Evolutionary conservation across 108 stramenopile species (phyloP).

Genomic region (Cylindrotheca fusiformis): DNA sequence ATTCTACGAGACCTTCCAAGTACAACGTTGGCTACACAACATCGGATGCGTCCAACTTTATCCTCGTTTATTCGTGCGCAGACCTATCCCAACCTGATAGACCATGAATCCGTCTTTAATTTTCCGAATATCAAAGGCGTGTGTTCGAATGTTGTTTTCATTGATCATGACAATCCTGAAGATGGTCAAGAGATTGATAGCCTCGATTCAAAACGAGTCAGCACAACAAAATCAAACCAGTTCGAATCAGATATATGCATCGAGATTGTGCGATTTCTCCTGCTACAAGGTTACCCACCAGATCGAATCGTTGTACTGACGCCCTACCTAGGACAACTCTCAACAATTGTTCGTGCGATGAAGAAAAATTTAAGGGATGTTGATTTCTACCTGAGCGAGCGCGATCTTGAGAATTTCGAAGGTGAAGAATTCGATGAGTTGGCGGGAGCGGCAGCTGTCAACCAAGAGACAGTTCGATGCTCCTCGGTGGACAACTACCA

Average conservation of each 20-base stretch:
- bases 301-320: conserved; percentile 40
- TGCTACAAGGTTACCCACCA: conserved; percentile 47
- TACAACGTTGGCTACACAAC: conserved; percentile 41
- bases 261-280: conserved; percentile 43
- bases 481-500: conserved; percentile 84
- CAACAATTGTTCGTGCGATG: conserved; percentile 26
- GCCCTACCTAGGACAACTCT: conserved; percentile 50
- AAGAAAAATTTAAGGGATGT: conserved; percentile 25
- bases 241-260: conserved; percentile 38
- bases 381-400: conserved; percentile 30
- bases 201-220: conserved; percentile 6
- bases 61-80: conserved; percentile 35
- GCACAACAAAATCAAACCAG: conserved; percentile 27
- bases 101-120: conserved; percentile 32
- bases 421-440: conserved; percentile 17
- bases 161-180: conserved; percentile 38
- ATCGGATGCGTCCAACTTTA: conserved; percentile 48
- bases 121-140: conserved; percentile 37
- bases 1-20: conserved; percentile 28
- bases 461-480: conserved; percentile 27
- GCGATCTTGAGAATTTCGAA: conserved; percentile 30
- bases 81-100: conserved; percentile 42
- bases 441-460: background rate
- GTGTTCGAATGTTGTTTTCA: conserved; percentile 31
- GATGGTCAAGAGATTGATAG: conserved; percentile 12